Evolutionary conservation across 495 filamentous ascomycete species (phyloP), one percentile per base, ranked within the genome.

Genomic region (Apiosordaria backusii): DNA sequence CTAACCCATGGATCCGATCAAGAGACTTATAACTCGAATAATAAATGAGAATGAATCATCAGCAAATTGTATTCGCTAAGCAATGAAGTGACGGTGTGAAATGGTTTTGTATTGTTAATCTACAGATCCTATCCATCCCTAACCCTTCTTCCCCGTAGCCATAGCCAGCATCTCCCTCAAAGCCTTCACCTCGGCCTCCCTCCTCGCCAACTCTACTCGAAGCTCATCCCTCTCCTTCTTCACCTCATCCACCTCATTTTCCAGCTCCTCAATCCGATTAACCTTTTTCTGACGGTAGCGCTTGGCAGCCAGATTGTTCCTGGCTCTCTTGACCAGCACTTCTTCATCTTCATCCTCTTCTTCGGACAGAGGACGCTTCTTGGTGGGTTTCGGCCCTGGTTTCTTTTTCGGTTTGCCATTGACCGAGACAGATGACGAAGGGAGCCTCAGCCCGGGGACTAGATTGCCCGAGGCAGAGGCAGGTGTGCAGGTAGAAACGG

Each of bases 261-360:
- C 87, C 22, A 93, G 79, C 65, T 83, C 82, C 66, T 83, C 80
- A 73, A 92, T 82, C 68, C 84, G 84, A 68, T 89, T 87, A 26
- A 91, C 82, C 55, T 88, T 85, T 65, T 85, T 87, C 77, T 91
- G 85, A 24, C 90, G 85, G 75, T 89, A 93, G 64, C 88, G 85
- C 63, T 89, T 85, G 62, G 89, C 87, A 4, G 88, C 86, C 55
- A 90, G 77, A 60, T 89, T 89, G 74, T 92, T 90, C 50, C 87
- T 83, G 59, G 83, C 82, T 21, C 88, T 87, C 72, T 89, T 90
- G 63, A 75, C 67, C 6, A 75, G 2, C 13, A 67, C 24, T n/a
- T 66, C 64, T 3, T 60, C 26, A 19, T 76, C 72, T 3, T 66
- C 57, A 3, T 70, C 69, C 22, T 60, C 64, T n/a, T 63, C 45